Evolutionary conservation across 352 stramenopile species (phyloP).

Genomic region (Pythium apleroticum): DNA sequence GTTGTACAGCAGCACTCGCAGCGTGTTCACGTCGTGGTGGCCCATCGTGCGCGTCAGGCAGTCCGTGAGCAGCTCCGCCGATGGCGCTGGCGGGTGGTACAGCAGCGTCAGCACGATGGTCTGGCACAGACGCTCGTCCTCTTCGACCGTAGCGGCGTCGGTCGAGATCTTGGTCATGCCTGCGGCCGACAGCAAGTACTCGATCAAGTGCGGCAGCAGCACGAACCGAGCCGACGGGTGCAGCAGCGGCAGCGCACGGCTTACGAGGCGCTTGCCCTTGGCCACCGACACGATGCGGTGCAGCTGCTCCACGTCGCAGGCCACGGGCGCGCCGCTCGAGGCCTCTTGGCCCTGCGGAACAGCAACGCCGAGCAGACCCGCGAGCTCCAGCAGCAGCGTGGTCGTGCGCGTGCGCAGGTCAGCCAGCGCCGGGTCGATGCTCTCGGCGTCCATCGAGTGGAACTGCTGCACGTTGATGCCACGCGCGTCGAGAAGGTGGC

Average conservation of each 20-base stretch:
- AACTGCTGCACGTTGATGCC: conserved; percentile 87
- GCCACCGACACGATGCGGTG: conserved; percentile 49
- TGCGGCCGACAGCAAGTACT: conserved; percentile 53
- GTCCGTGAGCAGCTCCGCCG: conserved; percentile 62
- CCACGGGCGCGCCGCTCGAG: conserved; percentile 26
- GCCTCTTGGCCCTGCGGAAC: conserved; percentile 21
- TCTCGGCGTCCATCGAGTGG: conserved; percentile 66
- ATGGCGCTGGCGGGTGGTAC: conserved; percentile 73
- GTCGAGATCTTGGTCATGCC: conserved; percentile 30
- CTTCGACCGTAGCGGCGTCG: conserved; percentile 34
- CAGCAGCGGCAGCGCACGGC: conserved; percentile 70
- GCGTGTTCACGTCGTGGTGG: conserved; percentile 56
- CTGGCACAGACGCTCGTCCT: conserved; percentile 69
- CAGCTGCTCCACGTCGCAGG: conserved; percentile 56
- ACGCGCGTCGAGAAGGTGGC: conserved; percentile 77
- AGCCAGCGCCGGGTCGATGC: conserved; percentile 72
- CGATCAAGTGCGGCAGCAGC: conserved; percentile 64
- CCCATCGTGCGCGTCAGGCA: conserved; percentile 58
- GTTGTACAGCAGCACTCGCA: conserved; percentile 75
- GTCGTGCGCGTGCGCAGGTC: conserved; percentile 70
- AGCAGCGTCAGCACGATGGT: conserved; percentile 80
- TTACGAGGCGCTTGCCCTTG: conserved; percentile 80
- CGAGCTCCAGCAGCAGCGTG: conserved; percentile 66
- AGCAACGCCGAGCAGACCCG: conserved; percentile 56
- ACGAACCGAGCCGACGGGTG: conserved; percentile 81